phyloP scores from a whole-genome alignment of 2,329 filamentous ascomycete species.

The Colletotrichum scovillei region DNA sequence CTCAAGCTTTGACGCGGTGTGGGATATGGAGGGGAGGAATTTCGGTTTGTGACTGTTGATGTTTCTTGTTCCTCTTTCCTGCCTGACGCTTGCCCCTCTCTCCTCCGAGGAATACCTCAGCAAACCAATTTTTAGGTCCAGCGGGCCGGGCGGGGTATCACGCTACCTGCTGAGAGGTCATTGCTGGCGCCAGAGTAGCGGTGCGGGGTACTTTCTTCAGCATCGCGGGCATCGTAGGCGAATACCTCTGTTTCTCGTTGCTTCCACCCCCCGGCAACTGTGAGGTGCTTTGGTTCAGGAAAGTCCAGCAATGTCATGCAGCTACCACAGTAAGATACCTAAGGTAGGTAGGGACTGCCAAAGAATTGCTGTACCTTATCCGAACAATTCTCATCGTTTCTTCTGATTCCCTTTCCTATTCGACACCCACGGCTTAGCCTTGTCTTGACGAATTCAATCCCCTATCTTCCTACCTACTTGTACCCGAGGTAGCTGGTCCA shows the following conservation, averaged over 20 bases:
- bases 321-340: not conserved
- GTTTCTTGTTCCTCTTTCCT: constrained; percentile 33
- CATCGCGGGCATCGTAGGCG: constrained; percentile 12
- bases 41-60: constrained; percentile 32
- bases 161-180: constrained; percentile 28
- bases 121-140: constrained; percentile 28
- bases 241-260: constrained; percentile 30
- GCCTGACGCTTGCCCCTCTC: constrained; percentile 33
- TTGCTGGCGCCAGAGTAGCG: constrained; percentile 18
- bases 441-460: not conserved
- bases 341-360: not conserved
- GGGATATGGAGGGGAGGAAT: constrained; percentile 30
- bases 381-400: not conserved
- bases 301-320: constrained; percentile 16
- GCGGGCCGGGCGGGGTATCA: constrained; percentile 33
- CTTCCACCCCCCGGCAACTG: constrained; percentile 30
- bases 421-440: not conserved
- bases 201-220: constrained; percentile 33
- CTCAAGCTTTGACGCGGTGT: constrained; percentile 36
- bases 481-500: constrained; percentile 1
- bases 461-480: not conserved
- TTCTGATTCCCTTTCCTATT: not conserved
- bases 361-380: constrained; percentile 14
- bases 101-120: constrained; percentile 13
- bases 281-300: constrained; percentile 20